Evolutionary conservation across 306 rosid species (phyloP).

Genomic region (Vicia faba): DNA sequence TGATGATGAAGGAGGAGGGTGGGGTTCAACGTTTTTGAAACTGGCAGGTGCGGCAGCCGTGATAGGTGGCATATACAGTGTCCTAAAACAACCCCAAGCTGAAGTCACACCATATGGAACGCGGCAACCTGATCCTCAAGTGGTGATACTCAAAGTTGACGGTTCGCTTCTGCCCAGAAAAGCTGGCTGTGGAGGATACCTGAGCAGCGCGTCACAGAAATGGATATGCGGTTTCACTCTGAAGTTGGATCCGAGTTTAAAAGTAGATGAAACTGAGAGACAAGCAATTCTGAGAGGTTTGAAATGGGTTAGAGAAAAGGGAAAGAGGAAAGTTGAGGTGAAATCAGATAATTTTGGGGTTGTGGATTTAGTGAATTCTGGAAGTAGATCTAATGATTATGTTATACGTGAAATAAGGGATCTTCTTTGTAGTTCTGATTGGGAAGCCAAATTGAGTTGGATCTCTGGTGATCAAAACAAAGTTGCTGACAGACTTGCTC

Average conservation of each 20-base stretch:
- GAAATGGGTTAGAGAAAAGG: background rate
- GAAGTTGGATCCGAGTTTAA: background rate
- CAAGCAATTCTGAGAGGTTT: background rate
- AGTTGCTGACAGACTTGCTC: slow-evolving; percentile 14
- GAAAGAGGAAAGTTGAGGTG: background rate
- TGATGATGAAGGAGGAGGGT: background rate
- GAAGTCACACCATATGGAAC: background rate
- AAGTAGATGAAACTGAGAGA: background rate
- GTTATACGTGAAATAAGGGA: background rate
- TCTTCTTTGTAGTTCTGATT: background rate
- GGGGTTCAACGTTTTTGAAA: background rate
- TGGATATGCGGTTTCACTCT: background rate
- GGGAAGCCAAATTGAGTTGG: background rate
- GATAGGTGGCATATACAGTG: background rate
- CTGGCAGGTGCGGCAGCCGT: background rate
- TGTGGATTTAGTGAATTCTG: background rate
- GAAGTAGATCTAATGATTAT: background rate
- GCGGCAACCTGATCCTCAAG: background rate
- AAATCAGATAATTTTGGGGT: background rate
- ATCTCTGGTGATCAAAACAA: background rate
- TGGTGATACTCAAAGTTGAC: background rate
- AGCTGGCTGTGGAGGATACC: background rate
- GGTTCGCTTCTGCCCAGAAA: background rate
- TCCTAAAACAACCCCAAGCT: background rate
- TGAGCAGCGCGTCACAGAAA: background rate